Evolutionary conservation across 2,329 filamentous ascomycete genomes (phyloP), one percentile per base, ranked within the genome.

Genomic region (Monilinia vaccinii-corymbosi): DNA sequence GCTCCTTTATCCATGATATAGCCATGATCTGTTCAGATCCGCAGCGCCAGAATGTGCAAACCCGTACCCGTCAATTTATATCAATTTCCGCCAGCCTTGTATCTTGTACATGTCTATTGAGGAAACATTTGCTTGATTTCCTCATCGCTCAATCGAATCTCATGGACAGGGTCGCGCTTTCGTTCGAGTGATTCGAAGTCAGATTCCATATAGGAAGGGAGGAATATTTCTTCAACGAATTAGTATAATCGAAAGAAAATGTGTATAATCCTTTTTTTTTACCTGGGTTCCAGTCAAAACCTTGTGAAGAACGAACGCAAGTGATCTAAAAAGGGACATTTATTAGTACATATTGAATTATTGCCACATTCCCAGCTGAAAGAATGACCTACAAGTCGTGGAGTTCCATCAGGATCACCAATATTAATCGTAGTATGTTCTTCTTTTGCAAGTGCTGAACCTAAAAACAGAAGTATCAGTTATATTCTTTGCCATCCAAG

Each of bases 281-380:
- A 87, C 85, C 85, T 73, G 88, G 88, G 73, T 92, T 92, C 88
- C 88, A 93, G 63, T 86, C 84, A 70, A 91, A 93, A 60, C 88
- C 88, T 74, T 93, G 88, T 69, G 85, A 88, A 7, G 86, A 87
- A 63, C 88, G 86, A 55, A 92, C 83, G 72, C 90, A 93, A 25
- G 87, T 89, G 65, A 92, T 90, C 87, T 91, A 66, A 23, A 47
- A 40, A 14, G 8, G 21, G 47, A 25, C 18, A 51, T 58, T 68
- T 61, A 67, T 65, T 31, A 60, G 25, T 49, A 34, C 16, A 18
- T 5, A 21, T 40, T 34, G 23, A 55, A 34, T 38, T 11, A 48
- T 70, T 45, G 47, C 38, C 21, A 44, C 23, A 50, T 61, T 51
- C n/a, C 31, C 49, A 40, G 36, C 42, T 44, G 18, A 25, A 45